phyloP scores from a whole-genome alignment of 768 basidiomycete species.

The Boletus rufocinnamomeus region DNA sequence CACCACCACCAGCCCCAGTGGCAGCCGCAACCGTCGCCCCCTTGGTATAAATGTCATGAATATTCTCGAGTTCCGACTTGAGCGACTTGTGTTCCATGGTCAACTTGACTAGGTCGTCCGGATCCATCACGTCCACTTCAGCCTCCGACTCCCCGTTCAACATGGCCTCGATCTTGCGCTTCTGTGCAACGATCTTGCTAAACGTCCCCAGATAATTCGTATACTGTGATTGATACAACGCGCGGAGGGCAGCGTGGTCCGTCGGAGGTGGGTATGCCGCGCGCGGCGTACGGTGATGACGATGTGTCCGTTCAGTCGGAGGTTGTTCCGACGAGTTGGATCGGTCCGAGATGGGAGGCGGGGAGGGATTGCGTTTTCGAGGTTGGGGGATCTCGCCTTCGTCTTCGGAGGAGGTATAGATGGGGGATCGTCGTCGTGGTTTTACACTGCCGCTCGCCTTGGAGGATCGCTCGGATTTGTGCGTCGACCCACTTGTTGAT shows the following conservation, averaged over 20 bases:
- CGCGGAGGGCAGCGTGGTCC: conserved; percentile 54
- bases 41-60: conserved; percentile 42
- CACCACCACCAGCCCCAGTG: neutral
- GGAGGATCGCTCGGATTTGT: conserved; percentile 24
- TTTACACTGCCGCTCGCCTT: conserved; percentile 33
- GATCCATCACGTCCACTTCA: conserved; percentile 54
- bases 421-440: conserved; percentile 54
- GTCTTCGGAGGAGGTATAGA: conserved; percentile 70
- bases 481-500: conserved; percentile 5
- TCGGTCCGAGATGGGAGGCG: conserved; percentile 27
- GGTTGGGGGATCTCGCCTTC: conserved; percentile 46
- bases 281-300: conserved; percentile 33
- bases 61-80: conserved; percentile 55
- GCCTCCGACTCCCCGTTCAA: conserved; percentile 56
- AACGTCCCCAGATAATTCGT: conserved; percentile 50
- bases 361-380: conserved; percentile 30
- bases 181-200: conserved; percentile 49
- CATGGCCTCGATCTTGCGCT: conserved; percentile 53
- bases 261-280: conserved; percentile 40
- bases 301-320: conserved; percentile 15
- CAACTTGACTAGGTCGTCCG: conserved; percentile 52
- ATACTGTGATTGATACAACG: conserved; percentile 54
- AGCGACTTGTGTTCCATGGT: conserved; percentile 46
- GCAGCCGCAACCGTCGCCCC: neutral
- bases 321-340: conserved; percentile 25